Evolutionary conservation across 164 flowering plant species (phyloP).

Genomic region (Stephania japonica): DNA sequence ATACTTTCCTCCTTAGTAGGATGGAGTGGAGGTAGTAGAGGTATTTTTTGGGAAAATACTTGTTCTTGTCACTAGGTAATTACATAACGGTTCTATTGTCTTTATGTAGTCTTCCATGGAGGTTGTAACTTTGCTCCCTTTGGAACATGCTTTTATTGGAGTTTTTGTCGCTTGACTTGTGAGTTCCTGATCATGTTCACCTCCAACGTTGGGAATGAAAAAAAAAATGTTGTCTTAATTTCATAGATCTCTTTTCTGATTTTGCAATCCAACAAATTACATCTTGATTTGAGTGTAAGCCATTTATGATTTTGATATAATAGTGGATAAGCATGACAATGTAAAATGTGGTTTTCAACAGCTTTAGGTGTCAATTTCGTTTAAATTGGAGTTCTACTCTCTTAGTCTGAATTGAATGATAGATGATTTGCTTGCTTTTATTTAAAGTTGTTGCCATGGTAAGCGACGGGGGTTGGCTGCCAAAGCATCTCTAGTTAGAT

Average conservation of each 20-base stretch:
- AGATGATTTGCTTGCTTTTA: neutral
- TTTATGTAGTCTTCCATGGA: too few relatives aligned
- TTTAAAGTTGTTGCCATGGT: neutral
- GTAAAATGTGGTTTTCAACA: neutral
- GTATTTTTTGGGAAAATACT: too few relatives aligned
- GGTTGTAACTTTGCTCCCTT: too few relatives aligned
- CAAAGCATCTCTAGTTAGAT: too few relatives aligned
- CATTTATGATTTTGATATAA: neutral
- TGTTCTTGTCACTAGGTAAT: too few relatives aligned
- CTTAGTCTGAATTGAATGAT: neutral
- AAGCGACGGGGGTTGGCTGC: neutral
- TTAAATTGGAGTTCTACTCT: neutral
- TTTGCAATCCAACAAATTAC: neutral
- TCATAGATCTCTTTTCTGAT: neutral
- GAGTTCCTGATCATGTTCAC: too few relatives aligned
- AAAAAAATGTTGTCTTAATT: neutral
- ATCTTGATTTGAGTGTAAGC: neutral
- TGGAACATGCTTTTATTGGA: too few relatives aligned
- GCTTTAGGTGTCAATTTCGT: neutral
- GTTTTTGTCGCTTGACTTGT: too few relatives aligned
- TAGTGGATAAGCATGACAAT: neutral
- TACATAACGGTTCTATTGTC: too few relatives aligned
- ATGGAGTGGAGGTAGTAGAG: too few relatives aligned
- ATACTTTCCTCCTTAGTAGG: too few relatives aligned
- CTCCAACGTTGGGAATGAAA: too few relatives aligned